Conservation (phyloP, 192 early-diverging fungal species). For the Podochytrium sp. region DNA sequence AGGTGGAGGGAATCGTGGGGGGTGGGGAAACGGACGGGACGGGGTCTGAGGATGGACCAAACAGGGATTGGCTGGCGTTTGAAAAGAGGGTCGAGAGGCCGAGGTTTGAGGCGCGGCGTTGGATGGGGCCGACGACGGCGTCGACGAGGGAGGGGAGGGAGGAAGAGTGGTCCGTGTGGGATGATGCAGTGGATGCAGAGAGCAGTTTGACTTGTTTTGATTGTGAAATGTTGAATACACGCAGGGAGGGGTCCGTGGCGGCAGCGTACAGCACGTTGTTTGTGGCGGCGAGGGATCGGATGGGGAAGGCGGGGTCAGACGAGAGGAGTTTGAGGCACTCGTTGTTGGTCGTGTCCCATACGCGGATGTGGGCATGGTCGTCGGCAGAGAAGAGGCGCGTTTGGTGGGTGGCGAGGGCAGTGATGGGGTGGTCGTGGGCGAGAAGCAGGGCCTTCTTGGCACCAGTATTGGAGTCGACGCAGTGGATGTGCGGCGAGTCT, state of each 20-base stretch:
- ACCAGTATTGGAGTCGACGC: slow-evolving; percentile 36
- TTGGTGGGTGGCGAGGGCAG: slow-evolving; percentile 34
- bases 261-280: slow-evolving; percentile 17
- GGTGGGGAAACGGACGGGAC: not conserved
- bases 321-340: slow-evolving; percentile 38
- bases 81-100: not conserved
- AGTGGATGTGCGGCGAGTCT: slow-evolving; percentile 25
- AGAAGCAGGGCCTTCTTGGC: slow-evolving; percentile 4
- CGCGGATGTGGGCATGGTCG: slow-evolving; percentile 37
- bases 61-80: not conserved
- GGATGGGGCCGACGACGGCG: slow-evolving; percentile 1
- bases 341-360: slow-evolving; percentile 40
- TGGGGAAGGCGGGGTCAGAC: not conserved
- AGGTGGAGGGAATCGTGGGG: not conserved
- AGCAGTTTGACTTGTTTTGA: slow-evolving; percentile 3
- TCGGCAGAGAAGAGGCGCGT: slow-evolving; percentile 35
- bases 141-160: not conserved
- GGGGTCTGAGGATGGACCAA: not conserved
- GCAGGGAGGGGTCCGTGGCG: slow-evolving; percentile 9
- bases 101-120: slow-evolving; percentile 24
- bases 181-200: not conserved
- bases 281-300: not conserved
- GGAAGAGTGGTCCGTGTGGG: not conserved
- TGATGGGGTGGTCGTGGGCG: slow-evolving; percentile 36
- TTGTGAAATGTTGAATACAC: slow-evolving; percentile 1